These are phyloP conservation scores for Hysterium pulicare DNA, from an alignment of 2,329 filamentous ascomycete genomes.

Conservation along the genomic window DNA sequence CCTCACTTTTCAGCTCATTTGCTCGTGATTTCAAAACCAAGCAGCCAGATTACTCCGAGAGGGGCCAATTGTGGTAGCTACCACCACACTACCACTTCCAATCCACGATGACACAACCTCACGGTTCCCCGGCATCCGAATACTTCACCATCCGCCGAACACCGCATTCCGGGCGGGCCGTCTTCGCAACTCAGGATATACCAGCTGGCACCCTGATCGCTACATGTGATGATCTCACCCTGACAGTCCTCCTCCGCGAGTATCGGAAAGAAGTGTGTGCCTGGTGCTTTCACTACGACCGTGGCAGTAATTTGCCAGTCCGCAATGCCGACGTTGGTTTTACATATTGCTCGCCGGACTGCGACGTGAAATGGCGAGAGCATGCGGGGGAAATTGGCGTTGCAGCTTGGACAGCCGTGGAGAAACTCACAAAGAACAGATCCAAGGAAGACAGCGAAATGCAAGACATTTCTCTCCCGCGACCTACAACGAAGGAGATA, in stretches of 20 bases:
- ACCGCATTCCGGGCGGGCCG: slow-evolving; percentile 42
- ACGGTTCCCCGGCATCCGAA: slow-evolving; percentile 21
- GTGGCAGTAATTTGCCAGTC: slow-evolving; percentile 40
- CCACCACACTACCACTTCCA: slow-evolving; percentile 4
- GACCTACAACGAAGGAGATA: slow-evolving; percentile 28
- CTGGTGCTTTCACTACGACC: slow-evolving; percentile 46
- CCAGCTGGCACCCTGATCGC: slow-evolving; percentile 34
- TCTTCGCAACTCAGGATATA: slow-evolving; percentile 40
- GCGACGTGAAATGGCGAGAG: slow-evolving; percentile 35
- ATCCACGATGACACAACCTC: slow-evolving; percentile 11
- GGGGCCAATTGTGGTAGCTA: too few species aligned
- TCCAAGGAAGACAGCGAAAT: slow-evolving; percentile 33
- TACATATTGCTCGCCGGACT: slow-evolving; percentile 41
- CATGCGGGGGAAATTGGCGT: slow-evolving; percentile 18
- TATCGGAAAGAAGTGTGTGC: slow-evolving; percentile 50
- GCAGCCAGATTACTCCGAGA: too few species aligned
- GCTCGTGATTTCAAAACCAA: too few species aligned
- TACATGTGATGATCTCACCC: slow-evolving; percentile 35
- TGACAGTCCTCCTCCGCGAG: slow-evolving; percentile 42
- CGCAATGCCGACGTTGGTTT: slow-evolving; percentile 39
- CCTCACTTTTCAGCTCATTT: not conserved
- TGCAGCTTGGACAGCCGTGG: slow-evolving; percentile 33
- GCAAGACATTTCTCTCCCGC: slow-evolving; percentile 26
- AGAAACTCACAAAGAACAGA: slow-evolving; percentile 27
- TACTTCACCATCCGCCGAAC: slow-evolving; percentile 42